A percentile compares a stretch with the other conserved stretches of the same genome.
Evolutionary conservation across 805 yeast species (phyloP).

Genomic region (Candida quercuum): DNA sequence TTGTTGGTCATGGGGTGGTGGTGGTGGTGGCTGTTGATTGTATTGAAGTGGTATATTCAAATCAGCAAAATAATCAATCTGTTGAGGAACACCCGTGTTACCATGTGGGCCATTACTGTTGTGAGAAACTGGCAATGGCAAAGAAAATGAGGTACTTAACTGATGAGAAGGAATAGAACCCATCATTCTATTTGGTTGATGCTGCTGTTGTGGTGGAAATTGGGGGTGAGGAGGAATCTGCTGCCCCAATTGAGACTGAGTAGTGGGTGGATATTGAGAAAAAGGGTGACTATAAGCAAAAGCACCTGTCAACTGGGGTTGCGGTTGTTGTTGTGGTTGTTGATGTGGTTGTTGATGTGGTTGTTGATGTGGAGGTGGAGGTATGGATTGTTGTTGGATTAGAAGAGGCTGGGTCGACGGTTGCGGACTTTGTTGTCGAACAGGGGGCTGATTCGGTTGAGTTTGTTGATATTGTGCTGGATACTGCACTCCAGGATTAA

Average conservation of each 20-base stretch:
- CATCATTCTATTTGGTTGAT: neutral
- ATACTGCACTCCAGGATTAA: conserved; percentile 15
- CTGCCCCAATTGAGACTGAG: neutral
- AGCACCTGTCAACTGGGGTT: neutral
- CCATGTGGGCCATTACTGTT: neutral
- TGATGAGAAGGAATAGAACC: neutral
- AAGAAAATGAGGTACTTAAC: neutral
- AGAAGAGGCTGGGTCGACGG: neutral
- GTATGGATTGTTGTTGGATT: neutral
- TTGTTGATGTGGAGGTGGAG: neutral
- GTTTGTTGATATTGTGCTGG: conserved; percentile 12
- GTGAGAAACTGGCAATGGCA: neutral
- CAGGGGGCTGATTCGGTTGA: conserved; percentile 4
- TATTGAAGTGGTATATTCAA: neutral
- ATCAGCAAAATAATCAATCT: neutral
- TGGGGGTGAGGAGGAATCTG: conserved; percentile 1
- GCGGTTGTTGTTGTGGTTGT: neutral
- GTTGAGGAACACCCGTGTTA: neutral
- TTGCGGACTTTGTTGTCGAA: neutral
- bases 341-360: neutral
- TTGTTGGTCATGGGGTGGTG: conserved; percentile 1
- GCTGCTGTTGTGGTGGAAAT: neutral
- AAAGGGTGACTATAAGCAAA: neutral
- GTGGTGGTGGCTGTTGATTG: no score
- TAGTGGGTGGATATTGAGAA: neutral